phyloP scores from a whole-genome alignment of 345 rosid genomes.

The Euphorbia lathyris region DNA sequence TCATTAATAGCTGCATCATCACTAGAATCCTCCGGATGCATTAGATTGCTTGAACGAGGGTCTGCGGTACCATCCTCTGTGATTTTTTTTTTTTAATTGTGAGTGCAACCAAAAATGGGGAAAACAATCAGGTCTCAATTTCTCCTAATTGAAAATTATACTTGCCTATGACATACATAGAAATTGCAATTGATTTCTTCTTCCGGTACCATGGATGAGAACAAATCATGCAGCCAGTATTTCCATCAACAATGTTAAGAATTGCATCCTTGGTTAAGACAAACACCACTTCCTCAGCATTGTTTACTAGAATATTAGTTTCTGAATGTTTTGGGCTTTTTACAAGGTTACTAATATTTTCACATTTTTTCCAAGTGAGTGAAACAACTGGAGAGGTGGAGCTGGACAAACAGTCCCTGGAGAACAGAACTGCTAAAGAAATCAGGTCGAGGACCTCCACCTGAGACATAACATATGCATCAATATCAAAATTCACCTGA shows the following conservation, averaged over 20 bases:
- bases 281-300: constrained; percentile 19
- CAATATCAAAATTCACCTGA: constrained; percentile 7
- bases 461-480: constrained; percentile 14
- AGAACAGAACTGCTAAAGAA: constrained; percentile 24
- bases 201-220: constrained; percentile 19
- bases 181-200: constrained; percentile 25
- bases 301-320: constrained; percentile 8
- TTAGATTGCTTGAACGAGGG: constrained; percentile 3
- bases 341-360: constrained; percentile 11
- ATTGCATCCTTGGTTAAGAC: constrained; percentile 24
- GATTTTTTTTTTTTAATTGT: neutral
- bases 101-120: neutral
- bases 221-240: constrained; percentile 17
- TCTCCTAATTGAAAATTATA: constrained; percentile 12
- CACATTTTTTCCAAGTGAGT: constrained; percentile 7
- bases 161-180: constrained; percentile 32
- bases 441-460: constrained; percentile 25
- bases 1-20: constrained; percentile 3
- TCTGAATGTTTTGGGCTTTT: constrained; percentile 16
- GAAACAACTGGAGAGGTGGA: constrained; percentile 24
- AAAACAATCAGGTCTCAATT: neutral
- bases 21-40: constrained; percentile 5
- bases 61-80: constrained; percentile 13
- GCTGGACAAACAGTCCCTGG: constrained; percentile 17
- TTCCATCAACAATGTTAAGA: constrained; percentile 18